Percentiles rank a stretch among this genome's conserved stretches.
phyloP scores from a whole-genome alignment of 805 yeast genomes.

The Ogataea neopini region DNA sequence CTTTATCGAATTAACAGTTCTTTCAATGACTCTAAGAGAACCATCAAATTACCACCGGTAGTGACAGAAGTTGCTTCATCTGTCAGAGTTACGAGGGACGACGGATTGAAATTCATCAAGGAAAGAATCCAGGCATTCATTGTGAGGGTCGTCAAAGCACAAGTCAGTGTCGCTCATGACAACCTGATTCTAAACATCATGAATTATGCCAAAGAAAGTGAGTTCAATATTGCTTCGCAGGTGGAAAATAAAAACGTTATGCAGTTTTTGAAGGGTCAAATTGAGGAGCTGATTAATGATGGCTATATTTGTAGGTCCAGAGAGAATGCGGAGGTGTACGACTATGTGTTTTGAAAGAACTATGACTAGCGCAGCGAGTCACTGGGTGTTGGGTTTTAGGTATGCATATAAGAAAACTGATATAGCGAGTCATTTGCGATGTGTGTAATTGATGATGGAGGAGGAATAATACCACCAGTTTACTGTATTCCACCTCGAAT shows the following conservation, averaged over 20 bases:
- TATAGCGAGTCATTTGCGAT: too few species aligned
- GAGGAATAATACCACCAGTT: too few species aligned
- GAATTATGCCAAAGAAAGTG: slow-evolving; percentile 13
- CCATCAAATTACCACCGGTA: slow-evolving; percentile 12
- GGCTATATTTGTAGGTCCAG: slow-evolving; percentile 33
- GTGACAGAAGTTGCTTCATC: slow-evolving; percentile 9
- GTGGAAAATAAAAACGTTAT: slow-evolving; percentile 7
- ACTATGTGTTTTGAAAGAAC: slow-evolving; percentile 15
- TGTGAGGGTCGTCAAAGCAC: too few species aligned
- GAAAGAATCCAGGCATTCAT: slow-evolving; percentile 19
- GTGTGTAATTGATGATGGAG: too few species aligned
- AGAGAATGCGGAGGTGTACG: slow-evolving; percentile 26
- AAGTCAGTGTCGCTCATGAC: slow-evolving; percentile 28
- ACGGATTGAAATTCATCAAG: not conserved
- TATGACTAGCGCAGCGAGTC: not conserved
- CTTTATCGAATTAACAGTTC: slow-evolving; percentile 11
- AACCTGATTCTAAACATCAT: slow-evolving; percentile 37
- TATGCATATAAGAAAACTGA: too few species aligned
- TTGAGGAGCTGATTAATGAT: slow-evolving; percentile 39
- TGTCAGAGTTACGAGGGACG: not conserved
- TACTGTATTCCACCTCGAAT: too few species aligned
- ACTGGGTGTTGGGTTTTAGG: too few species aligned
- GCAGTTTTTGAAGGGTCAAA: slow-evolving; percentile 28
- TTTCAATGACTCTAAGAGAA: slow-evolving; percentile 11
- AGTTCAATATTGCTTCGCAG: slow-evolving; percentile 2